phyloP scores from a whole-genome alignment of 2,329 filamentous ascomycete species.

The Cyclaneusma minus region DNA sequence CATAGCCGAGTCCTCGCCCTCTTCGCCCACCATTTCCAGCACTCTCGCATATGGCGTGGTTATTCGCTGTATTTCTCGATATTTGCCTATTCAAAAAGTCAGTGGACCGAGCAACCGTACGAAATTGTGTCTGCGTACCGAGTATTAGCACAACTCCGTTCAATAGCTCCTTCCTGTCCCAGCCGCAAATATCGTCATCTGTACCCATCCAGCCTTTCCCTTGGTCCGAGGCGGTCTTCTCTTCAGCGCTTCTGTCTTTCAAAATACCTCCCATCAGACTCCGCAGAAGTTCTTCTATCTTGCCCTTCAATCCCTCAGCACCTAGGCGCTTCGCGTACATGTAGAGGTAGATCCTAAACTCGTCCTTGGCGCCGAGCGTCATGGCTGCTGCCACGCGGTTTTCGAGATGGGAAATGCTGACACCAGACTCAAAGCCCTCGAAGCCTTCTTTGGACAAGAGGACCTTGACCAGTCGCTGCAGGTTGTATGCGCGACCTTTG shows the following conservation, averaged over 20 bases:
- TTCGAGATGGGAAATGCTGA: constrained; percentile 89
- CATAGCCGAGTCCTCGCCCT: constrained; percentile 10
- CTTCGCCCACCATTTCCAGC: constrained; percentile 38
- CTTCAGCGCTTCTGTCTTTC: constrained; percentile 34
- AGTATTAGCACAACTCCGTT: constrained; percentile 87
- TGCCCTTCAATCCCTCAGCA: constrained; percentile 70
- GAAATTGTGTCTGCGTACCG: constrained; percentile 40
- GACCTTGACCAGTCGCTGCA: constrained; percentile 83
- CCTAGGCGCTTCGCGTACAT: constrained; percentile 97
- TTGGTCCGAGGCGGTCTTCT: constrained; percentile 21
- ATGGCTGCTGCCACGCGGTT: constrained; percentile 84
- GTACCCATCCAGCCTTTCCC: constrained; percentile 47
- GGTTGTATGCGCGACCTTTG: constrained; percentile 78
- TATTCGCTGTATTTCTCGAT: constrained; percentile 80
- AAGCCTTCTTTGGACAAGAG: constrained; percentile 80
- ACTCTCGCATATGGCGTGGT: constrained; percentile 89
- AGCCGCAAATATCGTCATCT: constrained; percentile 69
- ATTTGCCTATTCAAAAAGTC: constrained; percentile 51
- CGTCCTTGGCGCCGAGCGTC: constrained; percentile 71
- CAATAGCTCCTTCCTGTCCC: constrained; percentile 74
- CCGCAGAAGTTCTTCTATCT: constrained; percentile 85
- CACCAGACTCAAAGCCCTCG: constrained; percentile 77
- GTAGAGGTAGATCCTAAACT: constrained; percentile 87
- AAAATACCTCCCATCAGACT: constrained; percentile 61
- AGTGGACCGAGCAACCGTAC: constrained; percentile 1